Percentiles rank a stretch among this genome's conserved stretches.
phyloP scores from a whole-genome alignment of 2,329 filamentous ascomycete species.

The Trichoderma atrobrunneum region DNA sequence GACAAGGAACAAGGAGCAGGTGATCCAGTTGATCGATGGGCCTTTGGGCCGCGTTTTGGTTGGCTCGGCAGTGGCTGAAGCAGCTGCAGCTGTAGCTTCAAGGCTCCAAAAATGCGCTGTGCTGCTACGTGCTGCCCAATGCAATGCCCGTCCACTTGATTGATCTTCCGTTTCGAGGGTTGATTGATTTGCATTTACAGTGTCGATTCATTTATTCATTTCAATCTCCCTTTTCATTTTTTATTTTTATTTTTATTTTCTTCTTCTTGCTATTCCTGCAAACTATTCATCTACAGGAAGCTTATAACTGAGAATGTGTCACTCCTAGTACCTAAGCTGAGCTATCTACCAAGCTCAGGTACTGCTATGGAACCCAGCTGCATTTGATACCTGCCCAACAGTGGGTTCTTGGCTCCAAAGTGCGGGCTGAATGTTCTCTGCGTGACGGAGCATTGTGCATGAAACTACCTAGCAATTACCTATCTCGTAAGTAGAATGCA shows the following conservation, averaged over 20 bases:
- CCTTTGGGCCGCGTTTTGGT: background rate
- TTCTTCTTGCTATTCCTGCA: background rate
- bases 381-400: background rate
- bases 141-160: no score
- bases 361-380: background rate
- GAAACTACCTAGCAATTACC: background rate
- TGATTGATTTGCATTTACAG: background rate
- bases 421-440: background rate
- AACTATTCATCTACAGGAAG: background rate
- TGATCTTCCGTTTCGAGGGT: background rate
- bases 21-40: slow-evolving; percentile 12
- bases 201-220: background rate
- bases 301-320: background rate
- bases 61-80: slow-evolving; percentile 5
- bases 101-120: background rate
- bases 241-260: no score
- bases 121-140: background rate
- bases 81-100: background rate
- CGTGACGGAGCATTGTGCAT: background rate
- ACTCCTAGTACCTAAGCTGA: background rate
- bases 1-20: slow-evolving; percentile 15
- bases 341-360: background rate
- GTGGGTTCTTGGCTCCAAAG: background rate
- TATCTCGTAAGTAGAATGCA: background rate
- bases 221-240: background rate